These are phyloP conservation scores for Erysimum cheiranthoides DNA, from an alignment of 345 rosid genomes.

Conservation along the genomic window DNA sequence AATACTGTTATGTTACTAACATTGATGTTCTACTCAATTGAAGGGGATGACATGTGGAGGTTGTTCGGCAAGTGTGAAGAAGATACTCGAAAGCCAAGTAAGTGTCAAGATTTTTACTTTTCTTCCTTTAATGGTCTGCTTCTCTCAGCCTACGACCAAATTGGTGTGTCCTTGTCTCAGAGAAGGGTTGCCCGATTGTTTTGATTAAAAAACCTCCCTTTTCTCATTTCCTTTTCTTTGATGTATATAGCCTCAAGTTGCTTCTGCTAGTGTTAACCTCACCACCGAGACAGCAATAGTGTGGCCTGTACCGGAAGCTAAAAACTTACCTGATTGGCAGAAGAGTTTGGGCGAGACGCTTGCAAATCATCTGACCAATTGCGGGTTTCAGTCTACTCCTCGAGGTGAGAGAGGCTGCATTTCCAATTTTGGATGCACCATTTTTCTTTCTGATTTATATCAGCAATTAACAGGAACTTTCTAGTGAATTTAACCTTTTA, in stretches of 20 bases:
- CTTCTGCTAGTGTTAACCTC: conserved; percentile 86
- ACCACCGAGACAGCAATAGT: conserved; percentile 92
- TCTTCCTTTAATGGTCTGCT: not conserved
- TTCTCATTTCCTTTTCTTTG: not conserved
- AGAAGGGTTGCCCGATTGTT: not conserved
- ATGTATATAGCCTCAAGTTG: conserved; percentile 82
- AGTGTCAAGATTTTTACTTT: not conserved
- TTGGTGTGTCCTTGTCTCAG: not conserved
- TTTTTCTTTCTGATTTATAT: conserved; percentile 1
- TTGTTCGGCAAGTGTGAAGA: conserved; percentile 95
- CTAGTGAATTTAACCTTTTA: no score
- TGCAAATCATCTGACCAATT: conserved; percentile 81
- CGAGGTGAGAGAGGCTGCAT: conserved; percentile 61
- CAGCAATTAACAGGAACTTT: not conserved
- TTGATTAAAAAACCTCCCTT: not conserved
- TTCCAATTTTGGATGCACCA: not conserved
- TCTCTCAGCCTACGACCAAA: conserved; percentile 5
- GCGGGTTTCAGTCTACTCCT: conserved; percentile 83
- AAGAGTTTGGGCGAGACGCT: conserved; percentile 82
- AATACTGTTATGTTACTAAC: not conserved
- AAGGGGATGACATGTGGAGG: conserved; percentile 99
- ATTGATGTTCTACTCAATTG: conserved; percentile 17
- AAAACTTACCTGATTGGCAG: conserved; percentile 74
- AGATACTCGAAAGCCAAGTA: conserved; percentile 91
- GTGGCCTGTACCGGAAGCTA: conserved; percentile 91